These are phyloP conservation scores for Botryosphaeria dothidea DNA, from an alignment of 2,329 filamentous ascomycete species.

Conservation along the genomic window DNA sequence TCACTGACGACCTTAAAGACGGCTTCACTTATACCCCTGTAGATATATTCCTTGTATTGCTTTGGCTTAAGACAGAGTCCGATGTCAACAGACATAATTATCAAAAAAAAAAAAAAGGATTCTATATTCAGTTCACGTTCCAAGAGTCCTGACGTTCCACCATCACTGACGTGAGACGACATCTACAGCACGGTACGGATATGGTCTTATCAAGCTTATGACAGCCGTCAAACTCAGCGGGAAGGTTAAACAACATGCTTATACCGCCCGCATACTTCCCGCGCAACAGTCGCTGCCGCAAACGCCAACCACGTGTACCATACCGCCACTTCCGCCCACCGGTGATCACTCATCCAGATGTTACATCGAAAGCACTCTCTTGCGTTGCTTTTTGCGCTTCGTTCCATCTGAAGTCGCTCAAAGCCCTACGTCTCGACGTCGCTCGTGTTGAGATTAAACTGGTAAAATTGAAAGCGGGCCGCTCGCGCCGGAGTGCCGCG, in stretches of 20 bases:
- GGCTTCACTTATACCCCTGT: constrained; percentile 13
- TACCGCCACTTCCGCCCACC: background rate
- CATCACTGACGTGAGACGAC: background rate
- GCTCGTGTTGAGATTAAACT: background rate
- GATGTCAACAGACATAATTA: background rate
- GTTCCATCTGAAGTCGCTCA: background rate
- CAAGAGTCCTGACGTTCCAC: background rate
- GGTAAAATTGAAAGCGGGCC: background rate
- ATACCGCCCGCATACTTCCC: background rate
- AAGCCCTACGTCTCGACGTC: background rate
- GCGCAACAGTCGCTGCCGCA: background rate
- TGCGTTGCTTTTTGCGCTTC: background rate
- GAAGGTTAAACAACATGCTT: background rate
- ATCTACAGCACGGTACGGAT: background rate
- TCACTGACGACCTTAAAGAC: background rate
- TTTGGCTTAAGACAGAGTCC: background rate
- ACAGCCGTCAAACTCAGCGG: background rate
- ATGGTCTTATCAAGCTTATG: background rate
- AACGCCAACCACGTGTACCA: background rate
- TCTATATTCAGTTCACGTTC: background rate
- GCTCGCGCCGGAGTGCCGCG: background rate
- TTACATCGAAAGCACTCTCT: background rate
- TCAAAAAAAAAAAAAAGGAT: background rate
- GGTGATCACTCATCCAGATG: background rate
- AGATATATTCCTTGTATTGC: background rate